Percentiles rank a stretch among this genome's conserved stretches.
These are phyloP conservation scores for Nicotiana noctiflora DNA, from an alignment of 257 asterid species.

Conservation along the genomic window DNA sequence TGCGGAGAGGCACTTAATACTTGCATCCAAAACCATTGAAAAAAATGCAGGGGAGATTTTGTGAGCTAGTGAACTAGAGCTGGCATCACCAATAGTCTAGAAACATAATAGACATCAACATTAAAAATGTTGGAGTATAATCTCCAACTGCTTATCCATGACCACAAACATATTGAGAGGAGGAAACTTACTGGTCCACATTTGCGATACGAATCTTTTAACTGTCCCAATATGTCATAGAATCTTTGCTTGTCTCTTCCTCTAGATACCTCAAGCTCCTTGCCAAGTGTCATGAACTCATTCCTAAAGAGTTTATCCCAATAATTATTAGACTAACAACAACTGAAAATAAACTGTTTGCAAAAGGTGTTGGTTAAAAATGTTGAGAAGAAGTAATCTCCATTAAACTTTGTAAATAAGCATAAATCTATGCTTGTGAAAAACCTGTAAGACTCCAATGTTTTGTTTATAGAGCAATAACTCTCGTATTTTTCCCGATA, in stretches of 20 bases:
- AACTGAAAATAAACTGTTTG: not conserved
- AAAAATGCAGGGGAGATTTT: not conserved
- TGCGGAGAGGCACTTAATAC: not conserved
- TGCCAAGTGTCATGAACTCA: constrained; percentile 60
- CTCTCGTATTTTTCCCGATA: constrained; percentile 72
- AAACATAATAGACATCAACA: not conserved
- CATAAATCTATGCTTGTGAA: constrained; percentile 6
- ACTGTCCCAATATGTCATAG: constrained; percentile 46
- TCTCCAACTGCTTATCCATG: constrained; percentile 5
- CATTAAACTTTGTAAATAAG: constrained; percentile 5
- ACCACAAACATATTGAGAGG: constrained; percentile 5
- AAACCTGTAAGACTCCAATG: constrained; percentile 78
- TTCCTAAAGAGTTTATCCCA: constrained; percentile 31
- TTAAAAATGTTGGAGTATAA: not conserved
- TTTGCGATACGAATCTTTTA: constrained; percentile 59
- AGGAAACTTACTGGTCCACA: constrained; percentile 62
- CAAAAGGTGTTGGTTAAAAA: not conserved
- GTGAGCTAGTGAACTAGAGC: not conserved
- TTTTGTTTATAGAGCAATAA: constrained; percentile 55
- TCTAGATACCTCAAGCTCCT: constrained; percentile 60
- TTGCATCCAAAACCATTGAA: not conserved
- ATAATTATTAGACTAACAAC: not conserved
- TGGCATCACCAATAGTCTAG: not conserved
- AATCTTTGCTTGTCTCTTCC: constrained; percentile 60
- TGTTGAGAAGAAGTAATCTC: constrained; percentile 2